Evolutionary conservation across 768 basidiomycete species (phyloP), one percentile per base, ranked within the genome.

Genomic region (Termitomyces sp.): DNA sequence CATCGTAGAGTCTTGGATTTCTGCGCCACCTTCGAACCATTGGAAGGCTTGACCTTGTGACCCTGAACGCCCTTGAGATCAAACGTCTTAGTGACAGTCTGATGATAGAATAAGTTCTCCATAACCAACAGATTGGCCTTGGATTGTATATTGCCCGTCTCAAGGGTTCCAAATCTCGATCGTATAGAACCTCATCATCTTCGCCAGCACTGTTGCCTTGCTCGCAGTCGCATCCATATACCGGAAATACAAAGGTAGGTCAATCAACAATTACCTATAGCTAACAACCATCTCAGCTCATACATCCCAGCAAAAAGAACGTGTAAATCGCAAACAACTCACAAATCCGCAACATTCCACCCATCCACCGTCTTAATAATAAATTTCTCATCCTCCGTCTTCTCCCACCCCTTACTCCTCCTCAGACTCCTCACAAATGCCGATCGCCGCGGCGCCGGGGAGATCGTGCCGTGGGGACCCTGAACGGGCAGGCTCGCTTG

Each of bases 11-110:
- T 90, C 67, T 79, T 83, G 5, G 79, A 75, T 17, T 67, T 67
- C 38, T 71, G 64, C 21, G 73, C 49, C 48, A 70, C 58, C 38
- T 70, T 67, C 37, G 65, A 66, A 21, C 66, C 66, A 54, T 70
- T 71, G 4, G 66, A 54, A 35, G 77, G 66, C 68, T 89, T 89
- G 47, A 88, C 85, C 66, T 84, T 89, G 17, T 89, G 76, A 0
- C 87, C 87, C 54, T 86, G 85, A n/a, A n/a, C n/a, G n/a, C n/a
- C n/a, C n/a, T 94, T 94, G 51, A 94, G 72, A 66, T 94, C 90
- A 63, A 88, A 94, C 0, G 83, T 87, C 73, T 84, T 85, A 51
- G 73, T 70, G 51, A 90, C 78, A 51, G 83, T 83, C 67, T 83
- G 82, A 42, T 82, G 75, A 64, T 85, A 90, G 66, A 94, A 92